A percentile compares a stretch with the other conserved stretches of the same genome.
Evolutionary conservation across 177 flowering plant species (phyloP).

Genomic region (Vitis hybrid): DNA sequence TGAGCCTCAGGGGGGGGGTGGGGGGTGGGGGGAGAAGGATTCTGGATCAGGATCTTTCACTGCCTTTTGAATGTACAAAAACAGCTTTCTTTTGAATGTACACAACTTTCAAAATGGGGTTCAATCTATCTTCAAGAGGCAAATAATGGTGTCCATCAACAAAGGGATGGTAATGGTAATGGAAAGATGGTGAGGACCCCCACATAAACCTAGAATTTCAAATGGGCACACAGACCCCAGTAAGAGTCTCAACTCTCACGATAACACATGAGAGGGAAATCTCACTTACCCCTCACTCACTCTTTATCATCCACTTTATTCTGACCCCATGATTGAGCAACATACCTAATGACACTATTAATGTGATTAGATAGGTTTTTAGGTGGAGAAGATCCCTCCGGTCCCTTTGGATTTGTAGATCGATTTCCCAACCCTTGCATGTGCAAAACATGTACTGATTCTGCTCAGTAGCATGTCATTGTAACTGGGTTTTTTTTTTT

Average conservation of each 20-base stretch:
- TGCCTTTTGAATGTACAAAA: slow-evolving; percentile 4
- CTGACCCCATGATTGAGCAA: too few relatives aligned
- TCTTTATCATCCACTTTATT: too few relatives aligned
- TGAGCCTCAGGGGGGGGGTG: background rate
- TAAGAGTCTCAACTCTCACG: background rate
- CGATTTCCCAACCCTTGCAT: too few relatives aligned
- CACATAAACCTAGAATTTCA: background rate
- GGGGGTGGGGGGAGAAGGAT: too few relatives aligned
- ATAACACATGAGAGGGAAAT: background rate
- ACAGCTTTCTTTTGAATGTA: background rate
- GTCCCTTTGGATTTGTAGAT: too few relatives aligned
- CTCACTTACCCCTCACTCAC: background rate
- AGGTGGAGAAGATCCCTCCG: too few relatives aligned
- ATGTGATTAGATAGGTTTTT: too few relatives aligned
- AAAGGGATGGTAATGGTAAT: background rate
- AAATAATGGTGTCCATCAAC: slow-evolving; percentile 21
- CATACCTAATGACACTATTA: too few relatives aligned
- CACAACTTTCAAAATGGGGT: slow-evolving; percentile 2
- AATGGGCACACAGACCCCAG: background rate
- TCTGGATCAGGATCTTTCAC: background rate
- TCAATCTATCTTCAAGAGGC: slow-evolving; percentile 13
- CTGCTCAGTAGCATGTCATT: too few relatives aligned
- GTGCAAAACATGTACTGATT: too few relatives aligned
- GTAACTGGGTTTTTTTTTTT: too few relatives aligned
- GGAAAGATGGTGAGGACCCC: slow-evolving; percentile 12